These are phyloP conservation scores for Rhodofomes roseus DNA, from an alignment of 1,284 basidiomycete species.

Conservation along the genomic window DNA sequence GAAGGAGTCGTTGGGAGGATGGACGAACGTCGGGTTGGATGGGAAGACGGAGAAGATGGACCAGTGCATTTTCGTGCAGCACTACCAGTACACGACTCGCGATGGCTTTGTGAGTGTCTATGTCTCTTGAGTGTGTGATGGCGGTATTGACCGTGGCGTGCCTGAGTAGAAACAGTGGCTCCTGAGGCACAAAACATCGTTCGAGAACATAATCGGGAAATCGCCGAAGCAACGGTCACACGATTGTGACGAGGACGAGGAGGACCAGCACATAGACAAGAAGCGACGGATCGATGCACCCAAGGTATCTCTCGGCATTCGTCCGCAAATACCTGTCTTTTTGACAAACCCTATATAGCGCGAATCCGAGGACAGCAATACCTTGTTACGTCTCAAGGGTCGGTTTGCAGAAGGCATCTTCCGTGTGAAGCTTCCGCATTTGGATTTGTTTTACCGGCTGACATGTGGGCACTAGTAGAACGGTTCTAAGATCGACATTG, in stretches of 20 bases:
- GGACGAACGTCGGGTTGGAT: background rate
- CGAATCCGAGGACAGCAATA: background rate
- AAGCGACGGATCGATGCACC: background rate
- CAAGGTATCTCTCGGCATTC: background rate
- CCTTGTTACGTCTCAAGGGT: background rate
- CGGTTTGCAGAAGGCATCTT: background rate
- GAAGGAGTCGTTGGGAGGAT: background rate
- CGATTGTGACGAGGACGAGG: background rate
- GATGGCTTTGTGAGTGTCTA: background rate
- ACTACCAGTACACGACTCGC: background rate
- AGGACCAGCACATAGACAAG: background rate
- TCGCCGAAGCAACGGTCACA: background rate
- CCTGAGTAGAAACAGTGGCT: background rate
- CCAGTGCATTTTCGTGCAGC: background rate
- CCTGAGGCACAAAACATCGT: background rate
- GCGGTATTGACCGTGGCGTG: background rate
- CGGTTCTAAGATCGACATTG: background rate
- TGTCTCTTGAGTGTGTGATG: background rate
- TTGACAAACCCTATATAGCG: background rate
- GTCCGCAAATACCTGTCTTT: background rate
- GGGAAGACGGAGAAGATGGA: background rate
- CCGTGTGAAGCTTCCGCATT: background rate
- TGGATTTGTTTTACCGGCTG: background rate
- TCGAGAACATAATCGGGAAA: background rate
- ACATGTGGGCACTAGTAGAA: background rate